Conservation (phyloP, 306 rosid genomes). For the Calophaca sinica region DNA sequence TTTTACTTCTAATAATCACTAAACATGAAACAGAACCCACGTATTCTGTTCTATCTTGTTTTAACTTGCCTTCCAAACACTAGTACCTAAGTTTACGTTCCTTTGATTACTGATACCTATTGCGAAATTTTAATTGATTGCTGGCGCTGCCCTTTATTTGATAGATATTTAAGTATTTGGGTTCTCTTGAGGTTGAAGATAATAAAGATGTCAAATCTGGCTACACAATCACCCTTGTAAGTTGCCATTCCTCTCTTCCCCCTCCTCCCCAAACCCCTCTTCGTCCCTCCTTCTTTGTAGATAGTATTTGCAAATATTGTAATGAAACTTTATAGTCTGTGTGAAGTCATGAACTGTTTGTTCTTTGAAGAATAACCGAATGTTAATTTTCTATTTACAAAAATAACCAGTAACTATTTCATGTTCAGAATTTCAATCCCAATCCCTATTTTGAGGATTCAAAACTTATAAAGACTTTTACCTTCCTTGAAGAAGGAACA, state of each 20-base stretch:
- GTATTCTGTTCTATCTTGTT: not conserved
- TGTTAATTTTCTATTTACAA: not conserved
- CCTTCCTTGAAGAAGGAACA: constrained; percentile 89
- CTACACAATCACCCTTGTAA: constrained; percentile 80
- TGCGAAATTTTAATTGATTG: constrained; percentile 20
- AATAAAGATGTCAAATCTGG: constrained; percentile 89
- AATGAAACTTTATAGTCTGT: not conserved
- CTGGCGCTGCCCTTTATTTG: constrained; percentile 14
- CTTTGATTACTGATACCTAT: constrained; percentile 13
- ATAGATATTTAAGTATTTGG: constrained; percentile 86
- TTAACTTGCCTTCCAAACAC: not conserved
- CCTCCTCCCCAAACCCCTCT: not conserved
- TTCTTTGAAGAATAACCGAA: constrained; percentile 1
- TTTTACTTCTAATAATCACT: not conserved
- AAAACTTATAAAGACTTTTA: constrained; percentile 79
- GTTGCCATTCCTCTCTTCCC: constrained; percentile 43
- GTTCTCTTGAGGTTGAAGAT: constrained; percentile 72
- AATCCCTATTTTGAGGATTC: constrained; percentile 91
- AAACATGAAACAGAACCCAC: not conserved
- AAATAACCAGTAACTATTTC: constrained; percentile 26
- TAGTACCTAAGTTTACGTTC: not conserved
- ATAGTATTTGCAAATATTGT: not conserved
- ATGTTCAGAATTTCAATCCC: constrained; percentile 78
- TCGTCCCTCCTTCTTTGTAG: not conserved
- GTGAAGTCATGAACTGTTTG: not conserved